Conservation (phyloP, 2,329 filamentous ascomycete species). For the Fusarium sp. region DNA sequence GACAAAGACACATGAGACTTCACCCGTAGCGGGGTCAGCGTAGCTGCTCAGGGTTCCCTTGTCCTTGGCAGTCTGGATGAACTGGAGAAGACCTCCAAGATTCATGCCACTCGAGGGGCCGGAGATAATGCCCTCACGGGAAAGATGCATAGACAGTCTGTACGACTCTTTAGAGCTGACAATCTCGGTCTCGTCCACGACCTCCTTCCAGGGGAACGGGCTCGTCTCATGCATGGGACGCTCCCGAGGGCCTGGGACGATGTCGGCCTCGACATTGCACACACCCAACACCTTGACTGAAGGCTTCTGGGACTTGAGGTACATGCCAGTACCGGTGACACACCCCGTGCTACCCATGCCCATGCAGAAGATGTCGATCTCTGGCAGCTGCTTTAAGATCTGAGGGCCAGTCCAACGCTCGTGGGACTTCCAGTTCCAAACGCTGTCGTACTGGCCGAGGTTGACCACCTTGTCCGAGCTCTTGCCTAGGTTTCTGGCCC, state of each 20-base stretch:
- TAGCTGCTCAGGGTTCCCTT: not conserved
- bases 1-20: not conserved
- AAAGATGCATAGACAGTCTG: slow-evolving; percentile 1
- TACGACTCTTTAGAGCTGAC: not conserved
- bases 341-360: slow-evolving; percentile 7
- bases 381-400: not conserved
- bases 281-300: not conserved
- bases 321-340: slow-evolving; percentile 5
- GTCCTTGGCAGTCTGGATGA: not conserved
- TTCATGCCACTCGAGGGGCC: not conserved
- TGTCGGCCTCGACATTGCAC: slow-evolving; percentile 1
- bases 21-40: not conserved
- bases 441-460: not conserved
- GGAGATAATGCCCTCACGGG: not conserved
- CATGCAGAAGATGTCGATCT: slow-evolving; percentile 5
- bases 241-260: slow-evolving; percentile 1
- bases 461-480: not conserved
- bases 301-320: not conserved
- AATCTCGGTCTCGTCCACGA: slow-evolving; percentile 1
- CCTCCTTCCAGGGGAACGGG: slow-evolving; percentile 2
- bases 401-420: not conserved
- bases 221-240: slow-evolving; percentile 4
- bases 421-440: slow-evolving; percentile 1
- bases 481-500: not conserved
- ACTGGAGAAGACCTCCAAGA: not conserved